phyloP scores from a whole-genome alignment of 371 early-diverging fungal genomes.

The Mucor piriformis region DNA sequence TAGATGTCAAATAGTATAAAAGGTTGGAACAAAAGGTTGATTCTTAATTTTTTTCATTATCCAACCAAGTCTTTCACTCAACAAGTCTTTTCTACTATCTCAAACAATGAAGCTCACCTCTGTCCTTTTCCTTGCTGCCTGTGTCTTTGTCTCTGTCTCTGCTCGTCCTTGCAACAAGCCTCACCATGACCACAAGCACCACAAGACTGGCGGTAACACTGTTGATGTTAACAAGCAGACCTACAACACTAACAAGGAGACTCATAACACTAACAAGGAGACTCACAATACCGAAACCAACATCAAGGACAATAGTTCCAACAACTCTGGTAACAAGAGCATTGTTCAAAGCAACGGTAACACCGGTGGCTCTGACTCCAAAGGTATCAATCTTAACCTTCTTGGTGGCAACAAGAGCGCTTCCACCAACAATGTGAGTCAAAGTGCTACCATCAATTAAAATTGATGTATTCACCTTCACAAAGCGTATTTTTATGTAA shows the following conservation, averaged over 20 bases:
- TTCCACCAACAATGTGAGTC: neutral
- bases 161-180: constrained; percentile 24
- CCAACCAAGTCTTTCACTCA: neutral
- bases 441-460: neutral
- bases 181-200: neutral
- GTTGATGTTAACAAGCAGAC: neutral
- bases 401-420: neutral
- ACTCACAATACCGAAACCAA: neutral
- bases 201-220: neutral
- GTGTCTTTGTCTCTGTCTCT: constrained; percentile 19
- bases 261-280: neutral
- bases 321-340: neutral
- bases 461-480: neutral
- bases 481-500: neutral
- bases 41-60: neutral
- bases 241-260: neutral
- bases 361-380: neutral
- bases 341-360: neutral
- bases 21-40: no score
- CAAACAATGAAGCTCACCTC: constrained; percentile 34
- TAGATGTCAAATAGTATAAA: no score
- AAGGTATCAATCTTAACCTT: neutral
- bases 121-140: constrained; percentile 24
- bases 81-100: neutral
- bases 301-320: neutral